These are phyloP conservation scores for Dentipellis fragilis DNA, from an alignment of 768 basidiomycete genomes.

Conservation along the genomic window DNA sequence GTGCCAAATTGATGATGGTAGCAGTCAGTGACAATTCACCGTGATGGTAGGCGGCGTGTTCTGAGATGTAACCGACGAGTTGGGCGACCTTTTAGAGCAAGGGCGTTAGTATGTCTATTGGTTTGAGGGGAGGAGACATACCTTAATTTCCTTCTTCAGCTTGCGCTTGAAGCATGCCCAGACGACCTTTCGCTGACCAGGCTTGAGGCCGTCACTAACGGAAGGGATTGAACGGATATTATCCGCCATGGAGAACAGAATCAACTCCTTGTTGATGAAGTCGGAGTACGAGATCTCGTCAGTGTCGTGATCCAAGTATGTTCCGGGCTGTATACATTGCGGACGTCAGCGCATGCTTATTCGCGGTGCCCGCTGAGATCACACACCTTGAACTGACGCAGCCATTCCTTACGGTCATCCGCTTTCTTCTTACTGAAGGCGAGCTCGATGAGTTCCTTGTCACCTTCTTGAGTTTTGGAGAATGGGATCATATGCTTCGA, in stretches of 20 bases:
- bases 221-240: slow-evolving; percentile 97
- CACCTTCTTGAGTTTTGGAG: slow-evolving; percentile 67
- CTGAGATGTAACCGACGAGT: slow-evolving; percentile 89
- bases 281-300: slow-evolving; percentile 83
- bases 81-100: slow-evolving; percentile 61
- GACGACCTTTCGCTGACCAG: slow-evolving; percentile 93
- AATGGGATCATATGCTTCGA: slow-evolving; percentile 93
- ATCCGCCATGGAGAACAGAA: slow-evolving; percentile 98
- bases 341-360: not conserved
- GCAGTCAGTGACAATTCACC: slow-evolving; percentile 80
- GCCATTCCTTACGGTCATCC: slow-evolving; percentile 97
- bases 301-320: slow-evolving; percentile 82
- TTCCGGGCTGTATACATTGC: slow-evolving; percentile 59
- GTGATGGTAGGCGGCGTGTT: slow-evolving; percentile 94
- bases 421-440: slow-evolving; percentile 99
- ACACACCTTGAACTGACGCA: slow-evolving; percentile 79
- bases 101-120: not conserved
- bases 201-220: slow-evolving; percentile 88
- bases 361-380: too few relatives aligned
- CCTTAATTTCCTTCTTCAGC: slow-evolving; percentile 86
- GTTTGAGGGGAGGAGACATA: slow-evolving; percentile 14
- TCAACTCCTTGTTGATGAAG: slow-evolving; percentile 96
- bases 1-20: slow-evolving; percentile 91
- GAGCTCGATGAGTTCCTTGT: slow-evolving; percentile 85
- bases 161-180: slow-evolving; percentile 96